phyloP scores from a whole-genome alignment of 2,329 filamentous ascomycete species.

The Phyllachora maydis region DNA sequence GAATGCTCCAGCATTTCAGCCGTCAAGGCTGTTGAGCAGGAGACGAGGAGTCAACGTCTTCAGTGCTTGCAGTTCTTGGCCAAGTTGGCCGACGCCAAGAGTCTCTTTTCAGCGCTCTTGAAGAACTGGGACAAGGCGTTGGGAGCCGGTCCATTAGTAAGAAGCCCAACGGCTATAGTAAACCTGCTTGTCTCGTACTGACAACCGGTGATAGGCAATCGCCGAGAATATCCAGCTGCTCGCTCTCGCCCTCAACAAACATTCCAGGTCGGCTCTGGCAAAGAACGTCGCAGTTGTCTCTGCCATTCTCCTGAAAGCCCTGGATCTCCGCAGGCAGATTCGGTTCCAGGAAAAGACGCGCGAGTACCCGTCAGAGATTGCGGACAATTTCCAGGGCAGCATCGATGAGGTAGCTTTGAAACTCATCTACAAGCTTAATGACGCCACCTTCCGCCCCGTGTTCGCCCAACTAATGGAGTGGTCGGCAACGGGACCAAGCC shows the following conservation, averaged over 20 bases:
- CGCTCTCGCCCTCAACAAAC: conserved; percentile 50
- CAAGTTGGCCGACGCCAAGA: conserved; percentile 55
- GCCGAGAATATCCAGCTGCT: conserved; percentile 51
- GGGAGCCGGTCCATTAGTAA: too few relatives aligned
- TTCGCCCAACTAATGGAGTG: conserved; percentile 78
- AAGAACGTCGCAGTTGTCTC: conserved; percentile 56
- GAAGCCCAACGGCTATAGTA: too few relatives aligned
- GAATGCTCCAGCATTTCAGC: conserved; percentile 54
- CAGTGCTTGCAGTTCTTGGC: conserved; percentile 58
- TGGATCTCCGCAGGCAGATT: conserved; percentile 45
- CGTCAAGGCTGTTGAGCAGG: conserved; percentile 33
- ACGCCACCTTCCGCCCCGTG: conserved; percentile 77
- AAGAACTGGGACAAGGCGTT: conserved; percentile 52
- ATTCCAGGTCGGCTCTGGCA: conserved; percentile 57
- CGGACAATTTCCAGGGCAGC: conserved; percentile 39
- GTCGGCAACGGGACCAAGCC: conserved; percentile 35
- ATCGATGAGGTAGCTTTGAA: conserved; percentile 57
- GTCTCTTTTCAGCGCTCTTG: conserved; percentile 53
- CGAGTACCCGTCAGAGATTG: conserved; percentile 18
- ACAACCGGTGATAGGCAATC: conserved; percentile 42
- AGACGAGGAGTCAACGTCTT: conserved; percentile 31
- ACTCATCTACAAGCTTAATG: conserved; percentile 94
- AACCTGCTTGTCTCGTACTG: too few relatives aligned
- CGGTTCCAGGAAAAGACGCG: conserved; percentile 20
- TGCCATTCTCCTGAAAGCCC: conserved; percentile 33